Conservation (phyloP, 345 rosid species). For the Anastatica hierochuntica region DNA sequence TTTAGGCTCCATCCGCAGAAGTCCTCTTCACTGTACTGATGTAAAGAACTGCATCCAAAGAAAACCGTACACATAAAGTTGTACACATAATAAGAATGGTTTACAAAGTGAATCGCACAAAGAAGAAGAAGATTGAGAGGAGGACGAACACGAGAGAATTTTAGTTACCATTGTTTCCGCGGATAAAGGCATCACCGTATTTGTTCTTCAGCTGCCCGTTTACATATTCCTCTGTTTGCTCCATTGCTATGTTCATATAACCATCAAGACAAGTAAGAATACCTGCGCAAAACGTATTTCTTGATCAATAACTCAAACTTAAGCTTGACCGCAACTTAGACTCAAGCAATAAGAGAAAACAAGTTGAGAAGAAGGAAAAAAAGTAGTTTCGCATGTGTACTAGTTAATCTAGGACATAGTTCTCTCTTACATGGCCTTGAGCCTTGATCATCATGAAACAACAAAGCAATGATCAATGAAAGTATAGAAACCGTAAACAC, state of each 20-base stretch:
- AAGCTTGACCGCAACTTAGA: neutral
- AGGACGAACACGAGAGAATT: neutral
- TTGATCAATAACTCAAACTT: too few species aligned
- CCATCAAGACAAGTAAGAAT: slow-evolving; percentile 86
- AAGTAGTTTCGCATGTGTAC: too few species aligned
- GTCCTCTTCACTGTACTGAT: slow-evolving; percentile 83
- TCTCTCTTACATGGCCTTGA: too few species aligned
- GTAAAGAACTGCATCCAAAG: slow-evolving; percentile 62
- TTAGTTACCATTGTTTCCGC: slow-evolving; percentile 74
- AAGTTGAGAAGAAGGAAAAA: neutral
- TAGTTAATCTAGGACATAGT: too few species aligned
- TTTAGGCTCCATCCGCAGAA: slow-evolving; percentile 61
- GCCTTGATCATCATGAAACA: too few species aligned
- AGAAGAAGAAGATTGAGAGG: neutral
- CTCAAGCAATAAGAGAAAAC: too few species aligned
- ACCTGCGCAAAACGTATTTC: slow-evolving; percentile 33
- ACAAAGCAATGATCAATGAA: too few species aligned
- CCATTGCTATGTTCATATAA: slow-evolving; percentile 99
- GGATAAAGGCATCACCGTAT: slow-evolving; percentile 91
- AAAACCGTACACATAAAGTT: neutral
- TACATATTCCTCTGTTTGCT: slow-evolving; percentile 88
- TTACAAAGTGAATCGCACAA: neutral
- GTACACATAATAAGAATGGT: neutral
- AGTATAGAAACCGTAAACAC: too few species aligned
- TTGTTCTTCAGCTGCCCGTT: slow-evolving; percentile 93